Evolutionary conservation across 2,329 filamentous ascomycete species (phyloP).

Genomic region (Talaromyces funiculosus): DNA sequence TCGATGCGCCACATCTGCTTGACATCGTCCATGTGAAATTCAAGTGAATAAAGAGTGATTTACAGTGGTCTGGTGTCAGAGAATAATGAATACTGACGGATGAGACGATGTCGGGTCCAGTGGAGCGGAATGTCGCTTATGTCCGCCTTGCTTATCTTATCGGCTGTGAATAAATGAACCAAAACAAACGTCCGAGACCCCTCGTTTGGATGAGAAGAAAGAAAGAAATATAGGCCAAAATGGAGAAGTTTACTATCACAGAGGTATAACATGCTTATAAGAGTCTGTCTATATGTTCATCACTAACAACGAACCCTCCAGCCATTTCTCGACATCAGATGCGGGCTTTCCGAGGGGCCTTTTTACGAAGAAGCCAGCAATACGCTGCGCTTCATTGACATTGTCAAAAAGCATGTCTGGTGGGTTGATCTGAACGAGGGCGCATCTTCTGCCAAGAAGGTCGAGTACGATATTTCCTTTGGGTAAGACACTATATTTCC

Average conservation of each 20-base stretch:
- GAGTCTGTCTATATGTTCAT: neutral
- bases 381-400: slow-evolving; percentile 46
- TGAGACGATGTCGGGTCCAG: neutral
- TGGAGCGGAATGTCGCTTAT: neutral
- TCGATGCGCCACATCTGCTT: neutral
- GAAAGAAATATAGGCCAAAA: neutral
- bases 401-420: slow-evolving; percentile 50
- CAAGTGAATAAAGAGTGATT: neutral
- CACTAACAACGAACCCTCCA: slow-evolving; percentile 2
- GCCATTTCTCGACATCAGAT: slow-evolving; percentile 20
- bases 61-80: neutral
- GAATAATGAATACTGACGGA: neutral
- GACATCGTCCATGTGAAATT: neutral
- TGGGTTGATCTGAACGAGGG: slow-evolving; percentile 8
- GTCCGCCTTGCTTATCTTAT: neutral
- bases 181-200: neutral
- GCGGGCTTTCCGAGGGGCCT: slow-evolving; percentile 24
- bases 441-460: slow-evolving; percentile 43
- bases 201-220: neutral
- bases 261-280: slow-evolving; percentile 1
- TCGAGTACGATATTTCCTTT: slow-evolving; percentile 52
- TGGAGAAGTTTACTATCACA: slow-evolving; percentile 13
- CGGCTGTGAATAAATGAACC: neutral
- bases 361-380: slow-evolving; percentile 23
- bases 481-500: slow-evolving; percentile 19